phyloP scores from a whole-genome alignment of 352 stramenopile species.

The Phytopythium montanum region DNA sequence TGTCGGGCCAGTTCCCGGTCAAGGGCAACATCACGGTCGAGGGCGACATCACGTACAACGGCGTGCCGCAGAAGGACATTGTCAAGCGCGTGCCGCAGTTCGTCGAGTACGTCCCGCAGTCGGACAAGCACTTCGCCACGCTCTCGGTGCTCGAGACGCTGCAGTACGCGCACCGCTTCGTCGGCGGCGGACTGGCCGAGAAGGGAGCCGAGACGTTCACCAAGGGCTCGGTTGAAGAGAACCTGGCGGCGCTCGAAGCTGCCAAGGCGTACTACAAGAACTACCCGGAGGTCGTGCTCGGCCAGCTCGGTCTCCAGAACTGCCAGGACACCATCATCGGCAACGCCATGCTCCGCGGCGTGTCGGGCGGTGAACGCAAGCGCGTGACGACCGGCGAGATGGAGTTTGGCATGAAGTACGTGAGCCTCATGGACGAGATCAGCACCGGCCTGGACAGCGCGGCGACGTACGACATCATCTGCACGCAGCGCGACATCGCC shows the following conservation, averaged over 20 bases:
- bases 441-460: slow-evolving; percentile 55
- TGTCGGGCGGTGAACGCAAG: slow-evolving; percentile 89
- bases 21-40: slow-evolving; percentile 16
- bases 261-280: slow-evolving; percentile 23
- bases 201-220: slow-evolving; percentile 15
- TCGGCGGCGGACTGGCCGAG: slow-evolving; percentile 16
- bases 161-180: slow-evolving; percentile 65
- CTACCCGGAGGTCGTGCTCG: slow-evolving; percentile 43
- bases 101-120: slow-evolving; percentile 22
- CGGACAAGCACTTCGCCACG: slow-evolving; percentile 38
- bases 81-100: slow-evolving; percentile 17
- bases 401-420: slow-evolving; percentile 73
- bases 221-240: slow-evolving; percentile 22
- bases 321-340: slow-evolving; percentile 56
- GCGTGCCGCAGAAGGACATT: slow-evolving; percentile 10
- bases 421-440: slow-evolving; percentile 81
- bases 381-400: slow-evolving; percentile 90
- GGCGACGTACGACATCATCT: slow-evolving; percentile 58
- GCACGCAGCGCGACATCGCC: slow-evolving; percentile 38
- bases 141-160: slow-evolving; percentile 22
- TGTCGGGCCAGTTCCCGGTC: slow-evolving; percentile 18
- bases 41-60: slow-evolving; percentile 24
- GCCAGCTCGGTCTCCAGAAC: slow-evolving; percentile 38
- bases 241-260: slow-evolving; percentile 21
- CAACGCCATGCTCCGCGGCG: slow-evolving; percentile 46